Conservation (phyloP, 352 stramenopile genomes). For the Phytopythium boreale region DNA sequence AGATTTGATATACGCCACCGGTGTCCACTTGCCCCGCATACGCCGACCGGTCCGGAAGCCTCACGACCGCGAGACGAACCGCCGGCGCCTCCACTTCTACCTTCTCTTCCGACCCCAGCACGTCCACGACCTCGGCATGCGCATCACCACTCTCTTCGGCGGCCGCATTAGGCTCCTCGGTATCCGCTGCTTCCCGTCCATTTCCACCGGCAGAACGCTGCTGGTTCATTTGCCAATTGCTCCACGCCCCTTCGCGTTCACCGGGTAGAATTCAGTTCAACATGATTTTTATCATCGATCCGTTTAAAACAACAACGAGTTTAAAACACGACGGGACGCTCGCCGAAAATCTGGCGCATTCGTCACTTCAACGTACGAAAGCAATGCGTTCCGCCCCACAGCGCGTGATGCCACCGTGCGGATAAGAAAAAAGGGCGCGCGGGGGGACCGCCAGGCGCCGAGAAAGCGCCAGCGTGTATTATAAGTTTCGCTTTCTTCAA, state of each 20-base stretch:
- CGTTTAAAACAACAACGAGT: not conserved
- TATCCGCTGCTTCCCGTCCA: not conserved
- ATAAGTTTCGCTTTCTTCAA: not conserved
- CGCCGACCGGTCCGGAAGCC: slow-evolving; percentile 21
- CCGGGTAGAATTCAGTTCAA: not conserved
- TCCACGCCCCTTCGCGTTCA: not conserved
- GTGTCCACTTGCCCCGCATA: slow-evolving; percentile 33
- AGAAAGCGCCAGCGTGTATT: not conserved
- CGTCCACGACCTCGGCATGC: not conserved
- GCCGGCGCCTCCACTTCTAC: not conserved
- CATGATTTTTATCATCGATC: not conserved
- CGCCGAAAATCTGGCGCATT: not conserved
- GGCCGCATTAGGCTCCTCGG: not conserved
- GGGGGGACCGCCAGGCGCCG: not conserved
- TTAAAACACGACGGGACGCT: too few relatives aligned
- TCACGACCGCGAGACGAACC: slow-evolving; percentile 13
- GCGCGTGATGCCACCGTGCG: not conserved
- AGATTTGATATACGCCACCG: not conserved
- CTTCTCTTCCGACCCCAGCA: not conserved
- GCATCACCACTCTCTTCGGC: not conserved
- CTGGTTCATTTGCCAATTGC: not conserved
- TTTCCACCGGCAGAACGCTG: not conserved
- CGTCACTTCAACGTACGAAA: not conserved
- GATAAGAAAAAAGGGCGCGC: slow-evolving; percentile 8
- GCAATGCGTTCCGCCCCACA: not conserved